Evolutionary conservation across 139 green algal genomes (phyloP).

Genomic region (Choricystis sp.): DNA sequence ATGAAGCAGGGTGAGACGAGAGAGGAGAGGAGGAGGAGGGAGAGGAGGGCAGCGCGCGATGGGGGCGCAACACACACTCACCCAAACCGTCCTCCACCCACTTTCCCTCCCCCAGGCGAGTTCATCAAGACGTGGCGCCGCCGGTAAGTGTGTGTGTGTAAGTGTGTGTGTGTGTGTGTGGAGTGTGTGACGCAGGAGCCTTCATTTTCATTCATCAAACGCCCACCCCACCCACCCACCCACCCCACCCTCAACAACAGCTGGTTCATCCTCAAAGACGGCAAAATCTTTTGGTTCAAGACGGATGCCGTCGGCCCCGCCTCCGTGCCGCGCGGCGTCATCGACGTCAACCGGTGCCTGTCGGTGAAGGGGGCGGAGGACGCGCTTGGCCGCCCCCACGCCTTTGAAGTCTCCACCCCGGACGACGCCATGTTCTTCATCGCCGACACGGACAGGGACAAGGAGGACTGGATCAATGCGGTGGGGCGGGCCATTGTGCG

Average conservation of each 20-base stretch:
- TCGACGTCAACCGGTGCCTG: slow-evolving; percentile 85
- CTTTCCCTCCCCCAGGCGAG: slow-evolving; percentile 48
- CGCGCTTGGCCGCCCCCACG: slow-evolving; percentile 78
- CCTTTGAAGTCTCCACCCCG: slow-evolving; percentile 89
- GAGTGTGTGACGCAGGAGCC: background rate
- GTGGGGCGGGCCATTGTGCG: slow-evolving; percentile 90
- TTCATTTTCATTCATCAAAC: background rate
- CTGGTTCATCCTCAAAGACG: slow-evolving; percentile 97
- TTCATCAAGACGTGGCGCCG: slow-evolving; percentile 89
- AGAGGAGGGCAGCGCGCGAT: background rate
- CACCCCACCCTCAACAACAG: slow-evolving; percentile 17
- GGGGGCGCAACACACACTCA: background rate
- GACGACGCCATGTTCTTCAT: slow-evolving; percentile 81
- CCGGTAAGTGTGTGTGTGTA: slow-evolving; percentile 27
- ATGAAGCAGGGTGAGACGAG: slow-evolving; percentile 76
- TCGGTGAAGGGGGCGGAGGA: slow-evolving; percentile 97
- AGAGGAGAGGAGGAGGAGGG: too few species aligned
- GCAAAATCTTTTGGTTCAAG: slow-evolving; percentile 99
- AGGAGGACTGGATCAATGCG: slow-evolving; percentile 99
- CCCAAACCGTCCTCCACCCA: background rate
- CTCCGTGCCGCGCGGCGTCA: slow-evolving; percentile 73
- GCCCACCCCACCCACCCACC: background rate
- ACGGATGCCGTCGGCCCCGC: slow-evolving; percentile 63
- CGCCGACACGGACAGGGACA: slow-evolving; percentile 41
- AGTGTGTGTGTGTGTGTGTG: too few species aligned